Base-by-base conservation (phyloP, 2,329 filamentous ascomycete species). In the Sclerotinia sclerotiorum region DNA sequence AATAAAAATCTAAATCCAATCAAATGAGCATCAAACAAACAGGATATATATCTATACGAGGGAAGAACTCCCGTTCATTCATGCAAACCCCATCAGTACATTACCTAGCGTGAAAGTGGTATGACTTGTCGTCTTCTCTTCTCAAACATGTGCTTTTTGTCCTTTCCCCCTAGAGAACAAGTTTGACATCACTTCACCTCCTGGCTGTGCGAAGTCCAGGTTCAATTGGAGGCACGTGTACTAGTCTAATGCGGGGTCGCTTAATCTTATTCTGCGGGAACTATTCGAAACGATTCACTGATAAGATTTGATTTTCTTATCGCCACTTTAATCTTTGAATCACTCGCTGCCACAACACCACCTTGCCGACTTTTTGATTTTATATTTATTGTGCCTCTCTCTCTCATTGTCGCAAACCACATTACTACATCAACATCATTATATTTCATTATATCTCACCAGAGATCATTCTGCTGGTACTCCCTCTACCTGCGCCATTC, bases 231-330 rank as follows among this genome's bases (percentile, higher is more conserved):
- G 24, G 24, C 44, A 52, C 46, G 46, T 61, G 48, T 42, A 58
- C 48, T 62, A 67, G 65, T n/a, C 19, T 51, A 46, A 62, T 67
- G 55, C 42, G 55, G 55, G 55, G 54, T 67, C 52, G 65, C 56
- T 58, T 66, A 56, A 65, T 19, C 19, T 42, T 65, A 32, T 58
- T 57, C 24, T 54, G 32, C 29, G 27, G 46, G 35, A 52, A 21
- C 15, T 15, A 39, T 29, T 17, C 32, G 32, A 61, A 44, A 42
- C 42, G n/a, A 67, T 17, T 32, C 35, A 35, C 51, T 54, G 46
- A 42, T 42, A 42, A 42, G 39, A 42, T 42, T 60, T 35, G 13
- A 46, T 42, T 62, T 62, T n/a, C 55, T 67, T 67, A 67, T 61
- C 65, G 55, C 19, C 35, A 61, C n/a, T 52, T 51, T 29, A 62